Conservation (phyloP, 768 basidiomycete genomes). For the Infundibulicybe gibba region DNA sequence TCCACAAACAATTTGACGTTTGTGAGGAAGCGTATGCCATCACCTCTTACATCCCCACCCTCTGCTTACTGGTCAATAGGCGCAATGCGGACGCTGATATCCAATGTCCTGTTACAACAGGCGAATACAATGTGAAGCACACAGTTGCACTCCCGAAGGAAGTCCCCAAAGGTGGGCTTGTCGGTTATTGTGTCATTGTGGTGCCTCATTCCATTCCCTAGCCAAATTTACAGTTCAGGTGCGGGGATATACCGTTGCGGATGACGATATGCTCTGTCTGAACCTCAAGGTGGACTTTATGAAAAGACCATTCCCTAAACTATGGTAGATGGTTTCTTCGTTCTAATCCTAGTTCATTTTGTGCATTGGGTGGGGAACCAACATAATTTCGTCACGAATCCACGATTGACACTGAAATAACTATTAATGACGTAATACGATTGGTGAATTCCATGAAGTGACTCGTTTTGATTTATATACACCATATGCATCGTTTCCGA, state of each 20-base stretch:
- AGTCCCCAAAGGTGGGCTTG: constrained; percentile 70
- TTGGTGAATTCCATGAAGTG: too few relatives aligned
- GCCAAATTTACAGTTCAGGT: constrained; percentile 83
- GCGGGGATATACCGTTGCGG: constrained; percentile 63
- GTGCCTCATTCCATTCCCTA: constrained; percentile 26
- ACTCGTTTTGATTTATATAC: too few relatives aligned
- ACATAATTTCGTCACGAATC: constrained; percentile 1
- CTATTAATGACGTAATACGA: too few relatives aligned
- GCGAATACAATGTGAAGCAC: constrained; percentile 70
- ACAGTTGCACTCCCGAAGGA: constrained; percentile 87
- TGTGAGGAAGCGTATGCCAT: constrained; percentile 89
- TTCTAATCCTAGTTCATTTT: not conserved
- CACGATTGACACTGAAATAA: too few relatives aligned
- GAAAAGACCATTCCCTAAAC: constrained; percentile 33
- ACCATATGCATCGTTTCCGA: not conserved
- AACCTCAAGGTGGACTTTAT: constrained; percentile 78
- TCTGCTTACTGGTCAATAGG: constrained; percentile 32
- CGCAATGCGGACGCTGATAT: constrained; percentile 70
- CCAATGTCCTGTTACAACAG: constrained; percentile 80
- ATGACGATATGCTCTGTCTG: constrained; percentile 78
- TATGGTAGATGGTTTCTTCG: constrained; percentile 20
- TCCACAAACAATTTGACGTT: constrained; percentile 80
- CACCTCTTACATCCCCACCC: not conserved
- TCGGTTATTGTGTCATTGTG: not conserved
- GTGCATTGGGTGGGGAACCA: too few relatives aligned